Conservation (phyloP, 2,329 filamentous ascomycete species). For the Fusarium sp. region DNA sequence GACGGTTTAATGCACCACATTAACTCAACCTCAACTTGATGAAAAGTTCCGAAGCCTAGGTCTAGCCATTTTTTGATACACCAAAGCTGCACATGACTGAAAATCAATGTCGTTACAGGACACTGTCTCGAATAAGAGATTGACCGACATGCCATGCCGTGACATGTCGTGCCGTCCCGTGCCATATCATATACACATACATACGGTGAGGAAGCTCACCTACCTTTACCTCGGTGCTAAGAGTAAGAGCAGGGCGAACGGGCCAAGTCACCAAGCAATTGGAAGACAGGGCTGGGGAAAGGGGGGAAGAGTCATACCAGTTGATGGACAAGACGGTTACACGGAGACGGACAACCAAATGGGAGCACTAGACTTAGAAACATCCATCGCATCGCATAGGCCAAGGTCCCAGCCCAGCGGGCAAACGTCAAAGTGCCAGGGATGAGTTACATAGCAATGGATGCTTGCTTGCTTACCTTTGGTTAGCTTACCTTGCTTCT, state of each 20-base stretch:
- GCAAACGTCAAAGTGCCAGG: conserved; percentile 33
- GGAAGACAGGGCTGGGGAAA: conserved; percentile 40
- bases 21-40: conserved; percentile 32
- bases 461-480: conserved; percentile 26
- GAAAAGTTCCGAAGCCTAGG: conserved; percentile 32
- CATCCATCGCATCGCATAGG: conserved; percentile 13
- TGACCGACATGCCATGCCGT: conserved; percentile 44
- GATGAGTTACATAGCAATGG: conserved; percentile 23
- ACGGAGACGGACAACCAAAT: conserved; percentile 19
- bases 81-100: conserved; percentile 33
- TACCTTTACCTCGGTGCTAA: conserved; percentile 9
- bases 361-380: conserved; percentile 13
- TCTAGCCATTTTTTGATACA: conserved; percentile 25
- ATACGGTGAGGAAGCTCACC: conserved; percentile 34
- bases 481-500: conserved; percentile 31
- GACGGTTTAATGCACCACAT: conserved; percentile 37
- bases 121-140: conserved; percentile 35
- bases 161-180: conserved; percentile 3
- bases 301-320: conserved; percentile 37
- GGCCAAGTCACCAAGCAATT: conserved; percentile 39
- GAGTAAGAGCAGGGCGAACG: conserved; percentile 42
- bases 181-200: conserved; percentile 41
- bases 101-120: conserved; percentile 39
- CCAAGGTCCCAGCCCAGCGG: conserved; percentile 26
- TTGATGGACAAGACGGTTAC: conserved; percentile 35